These are phyloP conservation scores for Pseudocercospora pini-densiflorae DNA, from an alignment of 2,329 filamentous ascomycete species.

Conservation along the genomic window DNA sequence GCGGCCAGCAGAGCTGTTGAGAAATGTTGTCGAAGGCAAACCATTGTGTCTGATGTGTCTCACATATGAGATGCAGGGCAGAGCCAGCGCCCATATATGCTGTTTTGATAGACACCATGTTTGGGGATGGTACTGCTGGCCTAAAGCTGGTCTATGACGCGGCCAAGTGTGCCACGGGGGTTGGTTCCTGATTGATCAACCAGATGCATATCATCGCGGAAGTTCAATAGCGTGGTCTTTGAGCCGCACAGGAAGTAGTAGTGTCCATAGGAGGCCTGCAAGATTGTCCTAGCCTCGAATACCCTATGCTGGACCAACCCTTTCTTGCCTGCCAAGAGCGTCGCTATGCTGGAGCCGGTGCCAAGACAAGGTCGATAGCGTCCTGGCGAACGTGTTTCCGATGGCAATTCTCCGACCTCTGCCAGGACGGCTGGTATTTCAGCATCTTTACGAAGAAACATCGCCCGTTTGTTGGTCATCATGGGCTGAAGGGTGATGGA, in stretches of 20 bases:
- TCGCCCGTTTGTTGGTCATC: background rate
- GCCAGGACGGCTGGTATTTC: background rate
- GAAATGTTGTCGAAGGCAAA: background rate
- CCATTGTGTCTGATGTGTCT: background rate
- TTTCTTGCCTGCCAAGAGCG: background rate
- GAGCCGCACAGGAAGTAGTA: background rate
- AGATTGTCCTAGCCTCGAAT: background rate
- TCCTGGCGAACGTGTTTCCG: background rate
- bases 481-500: background rate
- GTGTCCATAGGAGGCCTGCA: background rate
- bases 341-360: background rate
- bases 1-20: background rate
- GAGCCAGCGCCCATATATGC: background rate
- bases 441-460: background rate
- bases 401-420: background rate
- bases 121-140: background rate
- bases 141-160: background rate
- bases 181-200: background rate
- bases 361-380: background rate
- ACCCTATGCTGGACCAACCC: background rate
- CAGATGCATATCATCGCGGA: background rate
- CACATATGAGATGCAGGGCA: background rate
- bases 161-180: background rate
- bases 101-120: background rate
- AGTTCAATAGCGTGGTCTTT: background rate